Conservation (phyloP, 2,329 filamentous ascomycete species). For the Mollisia scopiformis region DNA sequence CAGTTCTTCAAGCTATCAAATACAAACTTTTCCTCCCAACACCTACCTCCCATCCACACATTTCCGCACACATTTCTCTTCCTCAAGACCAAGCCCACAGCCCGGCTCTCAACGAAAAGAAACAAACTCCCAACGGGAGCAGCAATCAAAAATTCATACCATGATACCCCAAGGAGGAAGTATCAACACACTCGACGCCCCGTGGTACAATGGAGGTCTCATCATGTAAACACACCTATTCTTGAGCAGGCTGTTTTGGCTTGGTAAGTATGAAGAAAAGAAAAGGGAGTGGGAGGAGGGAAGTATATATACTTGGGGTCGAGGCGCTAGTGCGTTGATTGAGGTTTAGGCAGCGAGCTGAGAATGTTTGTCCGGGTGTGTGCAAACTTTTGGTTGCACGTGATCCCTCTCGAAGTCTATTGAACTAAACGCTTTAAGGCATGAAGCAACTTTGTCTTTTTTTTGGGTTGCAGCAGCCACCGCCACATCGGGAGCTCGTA, state of each 20-base stretch:
- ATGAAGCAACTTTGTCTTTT: too few species aligned
- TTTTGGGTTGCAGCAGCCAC: too few species aligned
- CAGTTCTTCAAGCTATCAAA: too few species aligned
- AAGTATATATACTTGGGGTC: not conserved
- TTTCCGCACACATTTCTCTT: not conserved
- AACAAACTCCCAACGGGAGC: too few species aligned
- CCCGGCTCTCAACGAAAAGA: not conserved
- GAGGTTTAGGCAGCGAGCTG: not conserved
- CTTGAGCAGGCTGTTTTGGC: not conserved
- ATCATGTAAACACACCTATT: not conserved
- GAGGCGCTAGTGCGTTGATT: not conserved
- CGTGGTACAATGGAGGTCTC: not conserved
- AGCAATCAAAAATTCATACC: not conserved
- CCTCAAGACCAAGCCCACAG: not conserved
- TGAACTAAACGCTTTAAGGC: too few species aligned
- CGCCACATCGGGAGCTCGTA: too few species aligned
- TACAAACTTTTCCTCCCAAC: not conserved
- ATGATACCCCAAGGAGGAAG: not conserved
- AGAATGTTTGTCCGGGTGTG: not conserved
- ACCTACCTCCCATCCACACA: not conserved
- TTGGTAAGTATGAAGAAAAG: not conserved
- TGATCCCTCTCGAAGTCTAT: not conserved
- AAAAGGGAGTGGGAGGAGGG: not conserved
- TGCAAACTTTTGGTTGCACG: not conserved
- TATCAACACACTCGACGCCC: not conserved